Conservation (phyloP, 2,329 filamentous ascomycete species). For the Neospermospora avenae region DNA sequence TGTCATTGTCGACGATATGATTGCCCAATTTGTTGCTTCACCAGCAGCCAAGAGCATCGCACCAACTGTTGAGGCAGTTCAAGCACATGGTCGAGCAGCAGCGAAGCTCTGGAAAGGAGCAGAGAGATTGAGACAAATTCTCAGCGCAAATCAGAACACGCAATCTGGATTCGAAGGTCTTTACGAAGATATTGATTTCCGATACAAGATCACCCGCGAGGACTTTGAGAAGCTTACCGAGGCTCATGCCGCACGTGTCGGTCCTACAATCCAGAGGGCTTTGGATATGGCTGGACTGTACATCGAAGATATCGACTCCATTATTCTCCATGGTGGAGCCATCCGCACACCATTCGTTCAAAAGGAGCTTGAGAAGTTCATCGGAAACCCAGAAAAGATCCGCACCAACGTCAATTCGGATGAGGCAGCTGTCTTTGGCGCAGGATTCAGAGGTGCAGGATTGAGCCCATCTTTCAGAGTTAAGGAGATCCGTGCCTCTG, state of each 20-base stretch:
- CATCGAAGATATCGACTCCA: conserved; percentile 74
- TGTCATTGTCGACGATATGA: conserved; percentile 85
- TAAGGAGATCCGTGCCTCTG: conserved; percentile 88
- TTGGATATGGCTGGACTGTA: conserved; percentile 70
- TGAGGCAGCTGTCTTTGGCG: conserved; percentile 93
- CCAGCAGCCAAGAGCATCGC: conserved; percentile 63
- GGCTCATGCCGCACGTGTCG: conserved; percentile 65
- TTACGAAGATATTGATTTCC: conserved; percentile 89
- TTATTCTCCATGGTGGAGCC: conserved; percentile 90
- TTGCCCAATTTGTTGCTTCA: conserved; percentile 72
- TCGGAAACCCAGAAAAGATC: conserved; percentile 72
- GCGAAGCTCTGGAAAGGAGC: conserved; percentile 93
- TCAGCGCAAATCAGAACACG: conserved; percentile 89
- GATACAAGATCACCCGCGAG: conserved; percentile 77
- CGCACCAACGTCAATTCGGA: conserved; percentile 95
- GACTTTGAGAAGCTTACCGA: conserved; percentile 79
- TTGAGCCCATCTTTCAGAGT: conserved; percentile 95
- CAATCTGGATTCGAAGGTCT: conserved; percentile 80
- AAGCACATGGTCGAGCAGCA: conserved; percentile 75
- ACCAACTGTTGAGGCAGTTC: conserved; percentile 61
- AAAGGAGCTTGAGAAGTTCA: conserved; percentile 74
- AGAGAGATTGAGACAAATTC: conserved; percentile 78
- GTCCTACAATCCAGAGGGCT: conserved; percentile 67
- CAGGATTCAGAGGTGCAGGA: conserved; percentile 88
- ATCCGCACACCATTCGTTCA: conserved; percentile 93